Evolutionary conservation across 2,329 filamentous ascomycete genomes (phyloP), one percentile per base, ranked within the genome.

Genomic region (Ilyonectria robusta): DNA sequence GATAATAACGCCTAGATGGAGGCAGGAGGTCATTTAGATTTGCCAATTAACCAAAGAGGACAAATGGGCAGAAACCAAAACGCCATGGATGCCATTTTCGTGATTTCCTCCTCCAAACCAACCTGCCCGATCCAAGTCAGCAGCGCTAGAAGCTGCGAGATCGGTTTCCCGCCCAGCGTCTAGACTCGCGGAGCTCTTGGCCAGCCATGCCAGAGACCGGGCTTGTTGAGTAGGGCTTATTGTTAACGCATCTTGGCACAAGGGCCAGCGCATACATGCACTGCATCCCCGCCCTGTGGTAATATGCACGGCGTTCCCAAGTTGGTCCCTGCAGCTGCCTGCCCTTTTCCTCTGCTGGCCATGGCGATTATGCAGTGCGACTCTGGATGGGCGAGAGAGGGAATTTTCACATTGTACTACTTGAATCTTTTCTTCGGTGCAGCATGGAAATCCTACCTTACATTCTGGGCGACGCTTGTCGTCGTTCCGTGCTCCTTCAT

Each of bases 141-240:
- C n/a, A 53, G 19, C n/a, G 50, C 50, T 37, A 53, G 50, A 53
- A 53, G 31, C 31, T 35, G 6, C 31, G 19, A 53, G 50, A 23
- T 53, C 29, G 17, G 21, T 53, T 53, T 53, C n/a, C 8, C 13
- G 50, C 21, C 50, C 10, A 21, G 50, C 15, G 29, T 53, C 48
- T 31, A 17, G n/a, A 51, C 15, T 33, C 47, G 17, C n/a, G 44
- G 13, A 23, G 42, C 31, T 33, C 31, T 11, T 11, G 31, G 7
- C 8, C 23, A 5, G 13, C 23, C 46, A 23, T 26, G 17, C 9
- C 11, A 15, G 13, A 50, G 23, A n/a, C 15, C 13, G 17, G 37
- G 17, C n/a, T 13, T 40, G 13, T 40, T 40, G 21, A 50, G 23
- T 17, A 15, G 23, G 47, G 47, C 47, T 31, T 50, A 21, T 26